These are phyloP conservation scores for Moesziomyces parantarcticus DNA, from an alignment of 1,284 basidiomycete species.

Conservation along the genomic window DNA sequence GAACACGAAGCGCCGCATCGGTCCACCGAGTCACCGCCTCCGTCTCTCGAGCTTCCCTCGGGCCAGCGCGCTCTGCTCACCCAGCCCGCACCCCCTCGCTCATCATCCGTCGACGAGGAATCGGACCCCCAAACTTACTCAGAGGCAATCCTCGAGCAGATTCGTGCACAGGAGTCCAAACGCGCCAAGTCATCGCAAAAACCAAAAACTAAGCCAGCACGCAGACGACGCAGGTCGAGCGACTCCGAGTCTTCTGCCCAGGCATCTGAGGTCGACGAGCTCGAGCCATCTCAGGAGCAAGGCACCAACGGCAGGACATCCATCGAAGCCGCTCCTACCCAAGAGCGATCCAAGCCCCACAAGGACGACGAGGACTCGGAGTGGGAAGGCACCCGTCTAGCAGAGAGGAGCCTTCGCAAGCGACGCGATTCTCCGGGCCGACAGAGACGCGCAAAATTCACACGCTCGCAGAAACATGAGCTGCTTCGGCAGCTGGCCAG, in stretches of 20 bases:
- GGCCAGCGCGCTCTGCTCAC: not conserved
- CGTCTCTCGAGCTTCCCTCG: conserved; percentile 2
- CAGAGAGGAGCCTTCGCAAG: conserved; percentile 12
- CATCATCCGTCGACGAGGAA: conserved; percentile 27
- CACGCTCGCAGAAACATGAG: conserved; percentile 13
- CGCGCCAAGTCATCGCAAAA: conserved; percentile 9
- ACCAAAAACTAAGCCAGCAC: not conserved
- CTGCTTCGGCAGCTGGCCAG: conserved; percentile 10
- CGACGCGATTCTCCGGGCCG: not conserved
- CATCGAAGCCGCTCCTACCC: not conserved
- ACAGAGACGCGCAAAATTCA: conserved; percentile 13
- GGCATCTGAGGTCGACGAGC: conserved; percentile 11
- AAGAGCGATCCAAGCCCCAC: not conserved
- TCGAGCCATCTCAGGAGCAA: conserved; percentile 14
- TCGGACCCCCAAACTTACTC: conserved; percentile 32
- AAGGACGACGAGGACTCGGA: conserved; percentile 18
- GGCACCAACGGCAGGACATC: conserved; percentile 10
- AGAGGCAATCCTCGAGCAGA: conserved; percentile 7
- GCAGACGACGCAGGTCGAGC: conserved; percentile 3
- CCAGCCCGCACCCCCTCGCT: not conserved
- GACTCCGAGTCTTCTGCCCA: not conserved
- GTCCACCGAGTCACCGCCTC: not conserved
- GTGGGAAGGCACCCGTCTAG: conserved; percentile 26
- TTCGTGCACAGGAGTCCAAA: not conserved
- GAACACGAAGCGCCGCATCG: not conserved